Base-by-base conservation (phyloP, 176 grass and related monocot genomes). In the Lolium perenne region DNA sequence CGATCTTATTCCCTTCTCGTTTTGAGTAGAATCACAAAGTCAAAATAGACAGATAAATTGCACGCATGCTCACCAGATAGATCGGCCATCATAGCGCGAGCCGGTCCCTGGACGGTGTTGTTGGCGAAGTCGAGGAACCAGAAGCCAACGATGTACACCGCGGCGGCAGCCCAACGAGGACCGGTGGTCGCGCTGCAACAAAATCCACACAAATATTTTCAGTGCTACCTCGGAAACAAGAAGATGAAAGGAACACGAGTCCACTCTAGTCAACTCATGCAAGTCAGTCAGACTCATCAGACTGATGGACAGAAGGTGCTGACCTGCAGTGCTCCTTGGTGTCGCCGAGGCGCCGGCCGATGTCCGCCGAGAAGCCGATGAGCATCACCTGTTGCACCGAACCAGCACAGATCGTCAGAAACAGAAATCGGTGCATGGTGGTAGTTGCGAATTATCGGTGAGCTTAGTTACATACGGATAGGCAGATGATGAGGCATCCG, bases 71-170 rank as follows among this genome's bases (percentile, higher is more conserved):
- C 61, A 91, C 89, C 81, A 0, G 89, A 70, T 15, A 91, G 43
- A 67, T 91, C 89, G 8, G 89, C 89, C 89, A 91, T 91, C 85
- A 91, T 80, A 0, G 89, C 89, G 5, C 89, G 89, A 53, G 85
- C 85, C 0, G 89, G 89, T 2, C 89, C 89, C 89, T 91, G 95
- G 23, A 98, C 95, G 15, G 91, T 86, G 87, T 98, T 94, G 79
- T 98, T 98, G 25, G 95, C 91, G 43, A 98, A 92, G 61, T 98
- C 95, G 32, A 98, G 90, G 58, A 98, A 61, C 95, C 95, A 98
- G 86, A 98, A 98, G 81, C 96, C 96, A 12, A 92, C 71, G 5
- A 95, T 89, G 88, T 92, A 98, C 10, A 98, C 67, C 22, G 78
- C 23, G 15, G 93, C 90, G 1, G 96, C 93, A 8, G 71, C 60